Conservation (phyloP, 1,284 basidiomycete species). For the Tilletia walkeri region DNA sequence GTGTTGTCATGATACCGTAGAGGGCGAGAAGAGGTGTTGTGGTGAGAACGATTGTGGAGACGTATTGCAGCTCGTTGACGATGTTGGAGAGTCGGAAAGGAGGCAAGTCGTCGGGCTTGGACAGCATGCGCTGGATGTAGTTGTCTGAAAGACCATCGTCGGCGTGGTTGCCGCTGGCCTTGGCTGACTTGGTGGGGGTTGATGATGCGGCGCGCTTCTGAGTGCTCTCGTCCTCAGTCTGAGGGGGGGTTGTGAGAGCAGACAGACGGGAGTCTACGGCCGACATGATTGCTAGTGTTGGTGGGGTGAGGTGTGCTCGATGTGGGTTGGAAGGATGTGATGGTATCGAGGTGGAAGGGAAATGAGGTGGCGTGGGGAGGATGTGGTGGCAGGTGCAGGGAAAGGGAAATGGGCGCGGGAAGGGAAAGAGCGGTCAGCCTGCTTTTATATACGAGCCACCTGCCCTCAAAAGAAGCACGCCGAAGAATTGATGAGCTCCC, state of each 20-base stretch:
- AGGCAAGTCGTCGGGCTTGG: constrained; percentile 29
- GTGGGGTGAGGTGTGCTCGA: constrained; percentile 7
- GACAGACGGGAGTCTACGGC: not conserved
- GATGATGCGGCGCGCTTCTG: not conserved
- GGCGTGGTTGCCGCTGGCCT: not conserved
- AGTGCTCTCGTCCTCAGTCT: constrained; percentile 16
- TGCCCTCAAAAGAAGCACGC: too few relatives aligned
- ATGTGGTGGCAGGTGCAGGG: not conserved
- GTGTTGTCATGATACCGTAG: constrained; percentile 49
- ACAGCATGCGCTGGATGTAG: constrained; percentile 15
- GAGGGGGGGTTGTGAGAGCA: constrained; percentile 1
- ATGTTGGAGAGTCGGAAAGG: constrained; percentile 49
- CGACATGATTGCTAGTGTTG: not conserved
- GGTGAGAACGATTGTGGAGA: constrained; percentile 50
- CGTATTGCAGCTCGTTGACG: constrained; percentile 52
- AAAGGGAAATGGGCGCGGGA: not conserved
- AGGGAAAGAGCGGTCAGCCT: not conserved
- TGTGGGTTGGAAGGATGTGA: not conserved
- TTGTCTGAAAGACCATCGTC: constrained; percentile 15
- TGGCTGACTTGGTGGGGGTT: not conserved
- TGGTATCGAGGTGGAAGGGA: not conserved
- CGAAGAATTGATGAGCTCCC: too few relatives aligned
- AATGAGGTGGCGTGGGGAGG: not conserved
- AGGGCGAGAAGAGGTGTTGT: constrained; percentile 42
- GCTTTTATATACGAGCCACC: not conserved